A percentile compares a stretch with the other conserved stretches of the same genome.
These are phyloP conservation scores for Cordyceps fumosorosea DNA, from an alignment of 2,329 filamentous ascomycete species.

Conservation along the genomic window DNA sequence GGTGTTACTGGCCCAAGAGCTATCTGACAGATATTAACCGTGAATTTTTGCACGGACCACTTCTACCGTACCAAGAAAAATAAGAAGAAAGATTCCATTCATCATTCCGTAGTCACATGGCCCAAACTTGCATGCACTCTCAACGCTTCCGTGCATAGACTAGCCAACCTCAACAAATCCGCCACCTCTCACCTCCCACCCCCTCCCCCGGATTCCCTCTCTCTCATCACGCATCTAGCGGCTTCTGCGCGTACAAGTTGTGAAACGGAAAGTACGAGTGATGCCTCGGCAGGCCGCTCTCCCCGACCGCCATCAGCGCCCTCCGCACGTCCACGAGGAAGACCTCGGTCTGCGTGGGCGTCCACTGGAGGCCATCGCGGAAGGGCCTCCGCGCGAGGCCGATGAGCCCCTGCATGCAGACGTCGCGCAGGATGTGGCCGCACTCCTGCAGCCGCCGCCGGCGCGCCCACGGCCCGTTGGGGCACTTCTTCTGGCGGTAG, in stretches of 20 bases:
- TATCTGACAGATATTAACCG: background rate
- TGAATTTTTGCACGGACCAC: background rate
- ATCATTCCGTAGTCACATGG: background rate
- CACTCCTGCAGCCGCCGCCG: constrained; percentile 36
- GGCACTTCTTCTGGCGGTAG: constrained; percentile 39
- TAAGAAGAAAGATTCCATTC: background rate
- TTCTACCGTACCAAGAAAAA: background rate
- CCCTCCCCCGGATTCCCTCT: background rate
- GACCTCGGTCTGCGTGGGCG: constrained; percentile 35
- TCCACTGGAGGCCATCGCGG: constrained; percentile 34
- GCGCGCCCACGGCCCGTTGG: constrained; percentile 43
- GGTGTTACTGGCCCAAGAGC: background rate
- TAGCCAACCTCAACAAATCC: background rate
- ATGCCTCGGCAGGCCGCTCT: constrained; percentile 26
- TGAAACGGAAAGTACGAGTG: constrained; percentile 37
- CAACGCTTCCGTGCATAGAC: background rate
- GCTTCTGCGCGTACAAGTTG: constrained; percentile 33
- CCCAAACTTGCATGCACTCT: background rate
- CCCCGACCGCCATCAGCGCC: constrained; percentile 27
- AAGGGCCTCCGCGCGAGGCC: constrained; percentile 33
- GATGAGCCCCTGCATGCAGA: constrained; percentile 33
- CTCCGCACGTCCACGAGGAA: constrained; percentile 37
- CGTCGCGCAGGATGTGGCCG: constrained; percentile 39
- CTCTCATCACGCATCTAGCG: constrained; percentile 17
- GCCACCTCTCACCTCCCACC: background rate